Base-by-base conservation (phyloP, 2,329 filamentous ascomycete genomes). In the Biscogniauxia marginata region DNA sequence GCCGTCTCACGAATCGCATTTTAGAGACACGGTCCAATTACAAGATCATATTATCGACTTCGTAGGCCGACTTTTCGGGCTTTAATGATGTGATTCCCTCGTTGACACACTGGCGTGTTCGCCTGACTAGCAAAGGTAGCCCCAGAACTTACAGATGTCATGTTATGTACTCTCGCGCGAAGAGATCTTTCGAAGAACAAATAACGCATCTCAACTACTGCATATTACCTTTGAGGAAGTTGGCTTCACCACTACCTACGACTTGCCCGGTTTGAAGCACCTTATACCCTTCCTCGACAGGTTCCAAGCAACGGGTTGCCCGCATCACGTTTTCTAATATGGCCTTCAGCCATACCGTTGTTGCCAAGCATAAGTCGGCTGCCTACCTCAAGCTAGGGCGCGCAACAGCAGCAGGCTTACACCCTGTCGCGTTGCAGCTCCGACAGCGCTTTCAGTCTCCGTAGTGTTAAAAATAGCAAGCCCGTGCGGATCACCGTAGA, bases 1-100 rank as follows among this genome's bases (percentile, higher is more conserved):
- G 85, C 1, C 79, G 82, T 60, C 79, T 88, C 52, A 79, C 77
- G 55, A 89, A 89, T 70, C 74, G 74, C 50, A 87, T 84, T 0
- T 84, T 82, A 0, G 86, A 89, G 71, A 83, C 79, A 0, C 89
- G 86, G 86, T 75, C 74, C 24, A 79, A 83, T 69, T 81, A 83
- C 67, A 82, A 80, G 59, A 71, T 89, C 39, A 79, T 78, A 0
- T 77, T 89, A 4, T 88, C 85, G 2, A 88, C 84, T 0, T 87
- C 84, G 0, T 83, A 87, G 63, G 81, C 84, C 3, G 78, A 77
- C 4, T 85, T 83, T 52, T 77, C 80, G 1, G 79, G 80, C 1
- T 72, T 87, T 2, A 76, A 80, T 21, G 81, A 87, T 56, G 70
- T 71, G 11, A 79, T 84, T 1, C 85, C 85, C 0, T 71, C 69